A percentile compares a stretch with the other conserved stretches of the same genome.
phyloP scores from a whole-genome alignment of 1,139 yeast genomes.

The Kurtzmaniella quercitrusa region DNA sequence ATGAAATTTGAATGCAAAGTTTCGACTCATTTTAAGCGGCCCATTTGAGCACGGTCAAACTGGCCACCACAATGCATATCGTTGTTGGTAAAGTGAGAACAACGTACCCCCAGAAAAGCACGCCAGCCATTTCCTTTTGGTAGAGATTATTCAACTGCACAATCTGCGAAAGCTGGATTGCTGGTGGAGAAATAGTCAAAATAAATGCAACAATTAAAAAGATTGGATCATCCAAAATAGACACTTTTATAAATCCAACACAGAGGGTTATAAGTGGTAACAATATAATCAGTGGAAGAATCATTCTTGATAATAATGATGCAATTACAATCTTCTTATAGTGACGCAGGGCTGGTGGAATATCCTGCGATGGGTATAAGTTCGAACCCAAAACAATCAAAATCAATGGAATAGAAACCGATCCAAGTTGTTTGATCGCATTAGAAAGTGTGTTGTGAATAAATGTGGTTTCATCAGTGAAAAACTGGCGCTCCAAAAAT shows the following conservation, averaged over 20 bases:
- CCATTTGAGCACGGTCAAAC: constrained; percentile 63
- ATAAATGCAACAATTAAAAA: constrained; percentile 73
- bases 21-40: constrained; percentile 16
- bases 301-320: constrained; percentile 71
- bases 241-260: constrained; percentile 61
- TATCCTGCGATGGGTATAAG: constrained; percentile 60
- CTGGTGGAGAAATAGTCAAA: constrained; percentile 78
- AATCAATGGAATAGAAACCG: constrained; percentile 84
- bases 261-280: constrained; percentile 65
- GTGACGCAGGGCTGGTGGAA: constrained; percentile 60
- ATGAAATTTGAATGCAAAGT: too few relatives aligned
- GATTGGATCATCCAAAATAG: constrained; percentile 80
- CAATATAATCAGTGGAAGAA: constrained; percentile 63
- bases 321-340: constrained; percentile 60
- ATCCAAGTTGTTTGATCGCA: constrained; percentile 75
- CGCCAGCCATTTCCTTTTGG: constrained; percentile 82
- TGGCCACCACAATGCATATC: constrained; percentile 63
- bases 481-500: constrained; percentile 60
- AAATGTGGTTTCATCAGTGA: constrained; percentile 48
- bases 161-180: constrained; percentile 78
- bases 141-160: constrained; percentile 73
- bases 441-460: constrained; percentile 72
- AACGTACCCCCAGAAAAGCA: constrained; percentile 83
- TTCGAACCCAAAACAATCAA: constrained; percentile 75
- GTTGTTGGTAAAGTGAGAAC: constrained; percentile 76